These are phyloP conservation scores for Meira miltonrushii DNA, from an alignment of 1,284 basidiomycete genomes.

Conservation along the genomic window DNA sequence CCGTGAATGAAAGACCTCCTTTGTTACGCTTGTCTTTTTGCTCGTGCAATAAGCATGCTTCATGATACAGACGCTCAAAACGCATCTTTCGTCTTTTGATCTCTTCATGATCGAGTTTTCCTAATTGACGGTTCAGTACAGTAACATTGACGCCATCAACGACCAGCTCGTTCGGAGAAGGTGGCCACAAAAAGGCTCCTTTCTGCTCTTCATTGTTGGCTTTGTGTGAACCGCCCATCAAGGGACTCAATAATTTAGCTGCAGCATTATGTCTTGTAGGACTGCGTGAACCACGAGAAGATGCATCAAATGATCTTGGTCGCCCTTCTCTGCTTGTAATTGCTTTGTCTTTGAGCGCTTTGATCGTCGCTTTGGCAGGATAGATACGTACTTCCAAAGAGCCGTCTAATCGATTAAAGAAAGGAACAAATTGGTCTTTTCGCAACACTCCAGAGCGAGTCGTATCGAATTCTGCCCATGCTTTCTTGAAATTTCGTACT, in stretches of 20 bases:
- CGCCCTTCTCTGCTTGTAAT: background rate
- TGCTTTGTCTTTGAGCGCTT: slow-evolving; percentile 13
- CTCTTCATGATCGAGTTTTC: slow-evolving; percentile 24
- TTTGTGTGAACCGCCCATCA: background rate
- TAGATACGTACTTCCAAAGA: slow-evolving; percentile 42
- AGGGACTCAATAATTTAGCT: background rate
- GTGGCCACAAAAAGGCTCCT: slow-evolving; percentile 12
- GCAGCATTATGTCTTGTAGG: background rate
- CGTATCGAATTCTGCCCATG: slow-evolving; percentile 81
- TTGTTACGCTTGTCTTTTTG: slow-evolving; percentile 55
- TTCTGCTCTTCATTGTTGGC: background rate
- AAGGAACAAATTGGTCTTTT: slow-evolving; percentile 68
- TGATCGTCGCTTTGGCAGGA: slow-evolving; percentile 25
- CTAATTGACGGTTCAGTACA: slow-evolving; percentile 21
- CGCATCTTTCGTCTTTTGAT: slow-evolving; percentile 33
- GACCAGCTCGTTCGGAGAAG: slow-evolving; percentile 8
- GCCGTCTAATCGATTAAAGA: slow-evolving; percentile 59
- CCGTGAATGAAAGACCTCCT: slow-evolving; percentile 81
- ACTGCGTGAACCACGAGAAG: background rate
- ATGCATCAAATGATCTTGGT: background rate
- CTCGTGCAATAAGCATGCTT: slow-evolving; percentile 56
- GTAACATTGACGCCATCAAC: slow-evolving; percentile 27
- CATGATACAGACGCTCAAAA: slow-evolving; percentile 49
- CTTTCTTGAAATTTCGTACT: slow-evolving; percentile 71
- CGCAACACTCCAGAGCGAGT: slow-evolving; percentile 71